Evolutionary conservation across 2,329 filamentous ascomycete genomes (phyloP), one percentile per base, ranked within the genome.

Genomic region (Alternaria panax): DNA sequence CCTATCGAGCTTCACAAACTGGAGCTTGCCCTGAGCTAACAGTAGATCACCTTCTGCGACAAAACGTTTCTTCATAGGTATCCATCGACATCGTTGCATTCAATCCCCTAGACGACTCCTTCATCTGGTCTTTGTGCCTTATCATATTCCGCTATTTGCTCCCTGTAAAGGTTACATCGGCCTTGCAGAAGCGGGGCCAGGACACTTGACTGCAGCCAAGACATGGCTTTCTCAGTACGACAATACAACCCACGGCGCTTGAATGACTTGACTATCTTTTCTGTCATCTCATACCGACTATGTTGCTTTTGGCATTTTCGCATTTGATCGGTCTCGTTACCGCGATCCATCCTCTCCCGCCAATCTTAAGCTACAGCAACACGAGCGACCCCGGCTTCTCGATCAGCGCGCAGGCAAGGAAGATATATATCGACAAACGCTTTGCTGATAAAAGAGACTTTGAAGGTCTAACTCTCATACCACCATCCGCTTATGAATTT

Each of bases 391-490:
- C 42, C 7, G 66, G 68, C 5, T 77, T 78, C 62, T 68, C 66
- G 7, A 51, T 73, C 27, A 51, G 25, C 24, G 53, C 67, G 12
- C 52, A 58, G 2, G 55, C 68, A 9, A 71, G 67, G 42, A 78
- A 68, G 4, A 77, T 83, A 28, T 85, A 81, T 56, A 78, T 86
- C 9, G 69, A 80, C 4, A 60, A 64, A 0, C 61, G 57, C 1
- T 80, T 85, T 46, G 79, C 81, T 0, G 65, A 73, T 1, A 65
- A 62, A 30, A 74, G 70, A 7, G 84, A 86, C 54, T 72, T 74
- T 0, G 72, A 79, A 50, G 83, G 83, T 1, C 67, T 85, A 27
- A 85, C 83, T 0, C 75, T 85, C 8, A 85, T 86, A 42, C 84
- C 84, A 1, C 84, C 84, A 0, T 81, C 80, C 0, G 81, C 81